Conservation (phyloP, 2,329 filamentous ascomycete genomes). For the Fusarium guadeloupense region DNA sequence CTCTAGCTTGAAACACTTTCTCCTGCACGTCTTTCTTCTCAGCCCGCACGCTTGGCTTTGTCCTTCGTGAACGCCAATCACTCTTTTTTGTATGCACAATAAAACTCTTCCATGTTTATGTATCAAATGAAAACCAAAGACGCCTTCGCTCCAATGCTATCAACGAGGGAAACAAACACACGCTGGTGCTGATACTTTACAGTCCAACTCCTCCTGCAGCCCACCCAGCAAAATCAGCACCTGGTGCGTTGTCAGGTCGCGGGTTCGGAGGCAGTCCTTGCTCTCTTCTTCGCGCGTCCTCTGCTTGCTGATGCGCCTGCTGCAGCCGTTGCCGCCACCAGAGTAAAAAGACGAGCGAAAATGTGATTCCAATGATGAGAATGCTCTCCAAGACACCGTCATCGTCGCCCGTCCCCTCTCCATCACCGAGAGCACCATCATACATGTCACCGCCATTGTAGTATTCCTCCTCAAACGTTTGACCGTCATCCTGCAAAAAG, state of each 20-base stretch:
- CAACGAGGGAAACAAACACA: slow-evolving; percentile 34
- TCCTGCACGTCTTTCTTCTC: not conserved
- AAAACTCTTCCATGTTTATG: not conserved
- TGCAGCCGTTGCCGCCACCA: slow-evolving; percentile 82
- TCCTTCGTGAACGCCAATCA: not conserved
- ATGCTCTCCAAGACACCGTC: slow-evolving; percentile 86
- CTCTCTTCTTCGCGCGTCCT: slow-evolving; percentile 47
- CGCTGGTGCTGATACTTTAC: slow-evolving; percentile 30
- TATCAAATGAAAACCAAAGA: slow-evolving; percentile 40
- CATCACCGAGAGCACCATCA: slow-evolving; percentile 65
- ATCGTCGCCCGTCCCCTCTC: slow-evolving; percentile 70
- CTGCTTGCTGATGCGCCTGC: slow-evolving; percentile 57
- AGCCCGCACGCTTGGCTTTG: not conserved
- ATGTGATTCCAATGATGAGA: slow-evolving; percentile 80
- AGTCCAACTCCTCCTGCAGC: slow-evolving; percentile 50
- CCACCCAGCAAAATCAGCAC: slow-evolving; percentile 49
- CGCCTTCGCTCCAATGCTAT: slow-evolving; percentile 44
- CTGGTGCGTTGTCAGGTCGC: slow-evolving; percentile 37
- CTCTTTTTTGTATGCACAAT: not conserved
- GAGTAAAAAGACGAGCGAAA: slow-evolving; percentile 77
- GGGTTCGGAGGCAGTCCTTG: slow-evolving; percentile 45
- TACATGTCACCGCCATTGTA: slow-evolving; percentile 62
- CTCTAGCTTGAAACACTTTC: slow-evolving; percentile 25
- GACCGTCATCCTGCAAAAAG: slow-evolving; percentile 77
- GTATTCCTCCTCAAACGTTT: slow-evolving; percentile 71